Conservation (phyloP, 2,329 filamentous ascomycete genomes). For the Sporothrix sp. region DNA sequence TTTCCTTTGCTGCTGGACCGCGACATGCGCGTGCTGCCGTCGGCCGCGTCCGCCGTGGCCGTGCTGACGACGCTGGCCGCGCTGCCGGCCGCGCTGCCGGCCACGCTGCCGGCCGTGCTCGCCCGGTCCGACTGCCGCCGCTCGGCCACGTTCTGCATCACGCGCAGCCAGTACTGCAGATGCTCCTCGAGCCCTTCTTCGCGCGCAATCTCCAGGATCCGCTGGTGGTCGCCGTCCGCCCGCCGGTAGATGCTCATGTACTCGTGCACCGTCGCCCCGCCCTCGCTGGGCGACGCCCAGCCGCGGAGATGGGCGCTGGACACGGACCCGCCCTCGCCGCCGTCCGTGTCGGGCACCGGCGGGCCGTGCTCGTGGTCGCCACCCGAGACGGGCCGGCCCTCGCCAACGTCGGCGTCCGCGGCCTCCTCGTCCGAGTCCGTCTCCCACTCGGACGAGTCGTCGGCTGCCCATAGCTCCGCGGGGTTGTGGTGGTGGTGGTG, state of each 20-base stretch:
- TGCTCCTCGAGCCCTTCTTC: conserved; percentile 50
- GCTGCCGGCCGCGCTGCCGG: no score
- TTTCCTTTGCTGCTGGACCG: conserved; percentile 13
- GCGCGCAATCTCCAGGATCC: conserved; percentile 51
- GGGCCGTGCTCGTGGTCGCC: background rate
- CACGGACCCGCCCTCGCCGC: background rate
- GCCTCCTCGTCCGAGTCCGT: conserved; percentile 6
- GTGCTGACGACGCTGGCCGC: background rate
- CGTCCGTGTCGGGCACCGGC: background rate
- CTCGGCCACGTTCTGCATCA: conserved; percentile 33
- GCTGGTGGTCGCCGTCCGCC: conserved; percentile 48
- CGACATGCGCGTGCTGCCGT: background rate
- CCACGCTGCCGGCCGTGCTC: conserved; percentile 1
- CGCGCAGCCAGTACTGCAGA: conserved; percentile 48
- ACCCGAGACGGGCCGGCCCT: no score
- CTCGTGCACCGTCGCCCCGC: conserved; percentile 29
- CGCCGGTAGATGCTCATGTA: conserved; percentile 49
- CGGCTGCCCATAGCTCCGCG: background rate
- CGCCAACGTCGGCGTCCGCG: background rate
- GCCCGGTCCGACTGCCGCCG: conserved; percentile 10
- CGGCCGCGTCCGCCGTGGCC: background rate
- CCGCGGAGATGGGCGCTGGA: no score
- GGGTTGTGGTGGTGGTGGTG: background rate
- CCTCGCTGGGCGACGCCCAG: no score
- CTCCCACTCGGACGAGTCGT: conserved; percentile 8